Conservation (phyloP, 169 alveolate genomes). For the Toxoplasma gondii region DNA sequence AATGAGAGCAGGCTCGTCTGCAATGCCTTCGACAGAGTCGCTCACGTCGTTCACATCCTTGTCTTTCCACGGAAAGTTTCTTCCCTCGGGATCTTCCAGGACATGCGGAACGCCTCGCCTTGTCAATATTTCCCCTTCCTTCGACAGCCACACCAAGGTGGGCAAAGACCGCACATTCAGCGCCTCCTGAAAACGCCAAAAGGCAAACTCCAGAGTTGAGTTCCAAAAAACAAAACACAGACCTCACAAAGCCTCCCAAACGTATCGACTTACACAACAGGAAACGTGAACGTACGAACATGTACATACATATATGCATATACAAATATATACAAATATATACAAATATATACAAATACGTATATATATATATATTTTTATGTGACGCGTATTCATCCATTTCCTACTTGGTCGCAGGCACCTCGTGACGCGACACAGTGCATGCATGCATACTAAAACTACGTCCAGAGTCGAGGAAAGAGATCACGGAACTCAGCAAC, state of each 20-base stretch:
- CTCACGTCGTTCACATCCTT: slow-evolving; percentile 29
- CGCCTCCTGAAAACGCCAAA: background rate
- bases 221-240: background rate
- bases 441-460: no score
- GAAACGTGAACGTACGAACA: no score
- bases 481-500: no score
- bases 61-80: slow-evolving; percentile 49
- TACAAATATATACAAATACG: background rate
- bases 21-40: slow-evolving; percentile 47
- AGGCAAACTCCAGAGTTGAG: no score
- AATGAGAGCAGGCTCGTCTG: slow-evolving; percentile 52
- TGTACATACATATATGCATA: no score
- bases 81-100: slow-evolving; percentile 1
- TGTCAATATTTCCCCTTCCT: slow-evolving; percentile 42
- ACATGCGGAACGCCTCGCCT: slow-evolving; percentile 21
- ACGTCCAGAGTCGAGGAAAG: no score
- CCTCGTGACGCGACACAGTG: no score
- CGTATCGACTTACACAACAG: background rate
- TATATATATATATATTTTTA: no score
- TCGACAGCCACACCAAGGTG: slow-evolving; percentile 40
- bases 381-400: no score
- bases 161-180: slow-evolving; percentile 56
- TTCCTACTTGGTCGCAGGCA: no score
- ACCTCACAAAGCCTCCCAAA: background rate
- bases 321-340: background rate